These are phyloP conservation scores for Komagataella pseudopastoris DNA, from an alignment of 805 yeast species.

Conservation along the genomic window DNA sequence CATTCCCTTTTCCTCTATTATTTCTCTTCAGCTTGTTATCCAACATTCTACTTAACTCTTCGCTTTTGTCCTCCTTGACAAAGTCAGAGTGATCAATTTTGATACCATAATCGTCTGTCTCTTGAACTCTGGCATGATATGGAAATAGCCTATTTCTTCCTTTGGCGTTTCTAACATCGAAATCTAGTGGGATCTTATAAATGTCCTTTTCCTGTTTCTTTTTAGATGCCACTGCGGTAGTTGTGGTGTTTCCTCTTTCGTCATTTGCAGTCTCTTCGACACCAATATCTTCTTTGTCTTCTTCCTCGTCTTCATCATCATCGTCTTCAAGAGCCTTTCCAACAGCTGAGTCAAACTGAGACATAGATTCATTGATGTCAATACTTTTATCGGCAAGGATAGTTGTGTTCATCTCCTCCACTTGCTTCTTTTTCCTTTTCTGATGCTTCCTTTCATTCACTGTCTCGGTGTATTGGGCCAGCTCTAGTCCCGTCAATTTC, in stretches of 20 bases:
- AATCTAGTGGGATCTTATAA: slow-evolving; percentile 33
- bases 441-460: slow-evolving; percentile 31
- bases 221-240: slow-evolving; percentile 4
- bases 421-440: slow-evolving; percentile 19
- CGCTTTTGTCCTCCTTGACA: slow-evolving; percentile 34
- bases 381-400: background rate
- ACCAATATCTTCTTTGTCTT: slow-evolving; percentile 8
- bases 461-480: slow-evolving; percentile 29
- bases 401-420: slow-evolving; percentile 13
- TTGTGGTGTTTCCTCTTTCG: slow-evolving; percentile 6
- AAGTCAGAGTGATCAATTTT: slow-evolving; percentile 55
- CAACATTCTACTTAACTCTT: slow-evolving; percentile 14
- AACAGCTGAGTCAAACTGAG: slow-evolving; percentile 7
- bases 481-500: slow-evolving; percentile 33
- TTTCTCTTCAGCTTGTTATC: background rate
- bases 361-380: background rate
- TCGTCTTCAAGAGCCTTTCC: slow-evolving; percentile 19
- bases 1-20: slow-evolving; percentile 9
- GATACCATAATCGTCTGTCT: slow-evolving; percentile 83
- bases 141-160: slow-evolving; percentile 67
- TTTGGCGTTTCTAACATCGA: slow-evolving; percentile 36
- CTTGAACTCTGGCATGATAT: slow-evolving; percentile 38
- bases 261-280: slow-evolving; percentile 9
- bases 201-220: slow-evolving; percentile 19
- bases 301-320: slow-evolving; percentile 13